Base-by-base conservation (phyloP, 805 yeast genomes). In the Lipomyces japonicus region DNA sequence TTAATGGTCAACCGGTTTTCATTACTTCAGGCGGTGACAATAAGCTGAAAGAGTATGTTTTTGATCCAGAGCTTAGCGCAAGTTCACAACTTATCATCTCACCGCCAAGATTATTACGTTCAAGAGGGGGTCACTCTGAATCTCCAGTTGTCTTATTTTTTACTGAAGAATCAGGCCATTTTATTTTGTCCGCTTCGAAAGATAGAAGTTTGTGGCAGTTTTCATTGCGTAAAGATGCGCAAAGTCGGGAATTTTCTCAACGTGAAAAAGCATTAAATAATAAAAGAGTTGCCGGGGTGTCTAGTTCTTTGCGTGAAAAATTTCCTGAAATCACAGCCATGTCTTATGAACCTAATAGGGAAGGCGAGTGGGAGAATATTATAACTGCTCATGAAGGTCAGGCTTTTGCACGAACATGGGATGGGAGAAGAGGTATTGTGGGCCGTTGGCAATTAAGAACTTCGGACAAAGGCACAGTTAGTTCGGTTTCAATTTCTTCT, bases 91-190 rank as follows among this genome's bases (percentile, higher is more conserved):
- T 54, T 14, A 72, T 82, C 1, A 80, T 87, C 28, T 82, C 86
- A 3, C 95, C 96, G 1, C 97, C 98, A 38, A 82, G 98, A 63
- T 80, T 82, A 53, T 73, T 95, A 61, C 80, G 98, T 66, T 85
- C 95, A 0, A 79, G 98, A 65, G 97, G 97, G 61, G 99, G 99
- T n/a, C 98, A 93, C 66, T 80, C 95, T 3, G 84, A 86, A 26
- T 95, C 98, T 2, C 95, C 97, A 2, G 75, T 84, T 0, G 65
- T 79, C 3, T 79, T 93, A 36, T 71, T 73, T 22, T 93, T 93
- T 68, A 86, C 95, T 3, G 84, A 85, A 60, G 81, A 80, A 43
- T 80, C 80, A 41, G 81, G 95, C 2, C 98, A 95, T 68, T 86
- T 81, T 67, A 64, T 95, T 9, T 75, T 86, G 46, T 86, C 96